Evolutionary conservation across 1,284 basidiomycete species (phyloP), one percentile per base, ranked within the genome.

Genomic region (Coniferiporia weirii): DNA sequence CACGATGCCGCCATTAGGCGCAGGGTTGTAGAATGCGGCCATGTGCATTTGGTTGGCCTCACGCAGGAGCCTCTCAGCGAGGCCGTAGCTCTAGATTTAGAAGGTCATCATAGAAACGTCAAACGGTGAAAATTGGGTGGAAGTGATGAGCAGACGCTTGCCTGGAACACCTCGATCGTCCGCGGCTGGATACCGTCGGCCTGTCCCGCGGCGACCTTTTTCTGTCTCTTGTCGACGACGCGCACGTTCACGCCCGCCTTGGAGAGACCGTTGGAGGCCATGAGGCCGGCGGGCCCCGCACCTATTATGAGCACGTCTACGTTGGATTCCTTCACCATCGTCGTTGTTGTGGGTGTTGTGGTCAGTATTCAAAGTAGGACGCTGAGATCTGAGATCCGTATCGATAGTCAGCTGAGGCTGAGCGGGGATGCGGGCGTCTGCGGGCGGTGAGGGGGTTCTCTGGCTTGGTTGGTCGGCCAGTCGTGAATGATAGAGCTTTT

Each of bases 161-260:
- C 86, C 78, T 89, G 84, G 22, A 93, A 72, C 5, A 91, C 84
- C 70, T 93, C 90, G 52, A 91, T 81, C 0, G 87, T 89, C 44
- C 89, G 79, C 0, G 87, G 86, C 67, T 89, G 86, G 53, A 91
- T 85, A 4, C 89, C 89, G 67, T 92, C 89, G 0, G 88, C 89
- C 66, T 91, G 88, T 13, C 90, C 90, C 5, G 83, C 82, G 40
- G 76, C 68, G 12, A 89, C 79, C 65, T 79, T 83, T 13, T 64
- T 62, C 4, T 84, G 78, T 63, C 87, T 89, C 60, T 13, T 51
- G 68, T 91, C 89, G 38, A 91, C 71, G 52, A 90, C 80, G 5
- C 83, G 77, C 13, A 88, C 81, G 45, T 81, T 78, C 15, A 85
- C 71, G 0, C 85, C 85, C 12, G 81, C 83, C 51, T 69, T 76